Conservation (phyloP, 1,284 basidiomycete species). For the Coriolopsis trogii region DNA sequence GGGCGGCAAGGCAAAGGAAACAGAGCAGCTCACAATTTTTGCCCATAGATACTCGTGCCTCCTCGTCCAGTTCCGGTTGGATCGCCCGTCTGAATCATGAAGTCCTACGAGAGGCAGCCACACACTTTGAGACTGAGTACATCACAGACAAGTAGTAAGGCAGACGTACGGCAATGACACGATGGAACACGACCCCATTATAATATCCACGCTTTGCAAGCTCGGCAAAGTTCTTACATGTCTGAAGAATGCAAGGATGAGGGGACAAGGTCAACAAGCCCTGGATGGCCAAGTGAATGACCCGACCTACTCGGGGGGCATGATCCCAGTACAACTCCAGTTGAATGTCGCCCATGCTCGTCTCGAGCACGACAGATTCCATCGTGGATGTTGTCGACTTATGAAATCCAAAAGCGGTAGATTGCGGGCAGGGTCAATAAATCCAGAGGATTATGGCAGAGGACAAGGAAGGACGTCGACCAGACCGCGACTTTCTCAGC, state of each 20-base stretch:
- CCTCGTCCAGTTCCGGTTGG: slow-evolving; percentile 95
- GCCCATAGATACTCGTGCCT: slow-evolving; percentile 92
- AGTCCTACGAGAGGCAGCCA: slow-evolving; percentile 58
- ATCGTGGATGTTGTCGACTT: slow-evolving; percentile 23
- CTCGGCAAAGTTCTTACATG: slow-evolving; percentile 93
- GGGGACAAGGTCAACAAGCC: slow-evolving; percentile 3
- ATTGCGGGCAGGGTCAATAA: slow-evolving; percentile 16
- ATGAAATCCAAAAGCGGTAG: background rate
- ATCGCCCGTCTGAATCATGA: slow-evolving; percentile 95
- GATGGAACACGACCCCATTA: slow-evolving; percentile 86
- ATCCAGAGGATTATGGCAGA: slow-evolving; percentile 16
- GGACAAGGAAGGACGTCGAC: slow-evolving; percentile 8
- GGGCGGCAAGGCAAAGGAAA: background rate
- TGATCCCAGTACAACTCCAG: slow-evolving; percentile 92
- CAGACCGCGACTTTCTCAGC: slow-evolving; percentile 1
- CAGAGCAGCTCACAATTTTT: slow-evolving; percentile 70
- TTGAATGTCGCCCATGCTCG: slow-evolving; percentile 85
- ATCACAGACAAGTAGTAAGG: slow-evolving; percentile 8
- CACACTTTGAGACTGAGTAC: slow-evolving; percentile 7
- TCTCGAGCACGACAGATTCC: slow-evolving; percentile 80
- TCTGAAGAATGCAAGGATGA: slow-evolving; percentile 48
- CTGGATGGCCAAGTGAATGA: slow-evolving; percentile 8
- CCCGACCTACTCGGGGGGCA: slow-evolving; percentile 73
- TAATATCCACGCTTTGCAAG: slow-evolving; percentile 86
- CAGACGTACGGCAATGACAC: slow-evolving; percentile 80